These are phyloP conservation scores for Teratosphaeria epicoccoides DNA, from an alignment of 2,329 filamentous ascomycete genomes.

Conservation along the genomic window DNA sequence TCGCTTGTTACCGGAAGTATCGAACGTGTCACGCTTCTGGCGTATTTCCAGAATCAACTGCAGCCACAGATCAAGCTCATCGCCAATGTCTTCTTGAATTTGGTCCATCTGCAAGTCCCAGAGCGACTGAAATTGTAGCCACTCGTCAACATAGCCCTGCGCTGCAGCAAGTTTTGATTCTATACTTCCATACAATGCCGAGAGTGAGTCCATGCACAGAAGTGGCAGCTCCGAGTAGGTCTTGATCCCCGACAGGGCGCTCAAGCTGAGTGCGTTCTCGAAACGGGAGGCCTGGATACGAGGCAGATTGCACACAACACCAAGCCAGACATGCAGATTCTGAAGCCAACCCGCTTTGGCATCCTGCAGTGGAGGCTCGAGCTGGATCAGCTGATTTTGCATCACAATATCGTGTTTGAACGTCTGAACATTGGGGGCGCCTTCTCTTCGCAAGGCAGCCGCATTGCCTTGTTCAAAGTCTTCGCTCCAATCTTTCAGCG, in stretches of 20 bases:
- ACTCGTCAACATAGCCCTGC: conserved; percentile 84
- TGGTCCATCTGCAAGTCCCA: conserved; percentile 97
- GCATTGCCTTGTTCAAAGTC: conserved; percentile 55
- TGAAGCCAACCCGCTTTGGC: conserved; percentile 88
- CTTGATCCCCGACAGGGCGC: conserved; percentile 39
- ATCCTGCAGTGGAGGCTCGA: conserved; percentile 86
- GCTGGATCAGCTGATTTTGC: conserved; percentile 94
- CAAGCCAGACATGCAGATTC: conserved; percentile 88
- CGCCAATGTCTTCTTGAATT: conserved; percentile 83
- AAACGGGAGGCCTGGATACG: conserved; percentile 94
- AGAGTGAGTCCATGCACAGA: conserved; percentile 68
- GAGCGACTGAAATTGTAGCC: conserved; percentile 95
- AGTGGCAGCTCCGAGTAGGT: conserved; percentile 78
- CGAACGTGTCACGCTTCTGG: conserved; percentile 90
- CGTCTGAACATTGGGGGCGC: conserved; percentile 54
- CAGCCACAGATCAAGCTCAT: conserved; percentile 85
- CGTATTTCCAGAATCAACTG: conserved; percentile 94
- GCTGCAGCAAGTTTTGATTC: conserved; percentile 75
- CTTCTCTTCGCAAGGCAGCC: conserved; percentile 34
- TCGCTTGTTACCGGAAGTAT: conserved; percentile 87
- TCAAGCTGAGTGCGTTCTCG: conserved; percentile 66
- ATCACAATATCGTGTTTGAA: conserved; percentile 90
- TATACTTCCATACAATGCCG: conserved; percentile 69
- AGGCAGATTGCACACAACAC: conserved; percentile 79
- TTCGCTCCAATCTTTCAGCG: conserved; percentile 77